These are phyloP conservation scores for Pythium aristosporum DNA, from an alignment of 352 stramenopile genomes.

Conservation along the genomic window DNA sequence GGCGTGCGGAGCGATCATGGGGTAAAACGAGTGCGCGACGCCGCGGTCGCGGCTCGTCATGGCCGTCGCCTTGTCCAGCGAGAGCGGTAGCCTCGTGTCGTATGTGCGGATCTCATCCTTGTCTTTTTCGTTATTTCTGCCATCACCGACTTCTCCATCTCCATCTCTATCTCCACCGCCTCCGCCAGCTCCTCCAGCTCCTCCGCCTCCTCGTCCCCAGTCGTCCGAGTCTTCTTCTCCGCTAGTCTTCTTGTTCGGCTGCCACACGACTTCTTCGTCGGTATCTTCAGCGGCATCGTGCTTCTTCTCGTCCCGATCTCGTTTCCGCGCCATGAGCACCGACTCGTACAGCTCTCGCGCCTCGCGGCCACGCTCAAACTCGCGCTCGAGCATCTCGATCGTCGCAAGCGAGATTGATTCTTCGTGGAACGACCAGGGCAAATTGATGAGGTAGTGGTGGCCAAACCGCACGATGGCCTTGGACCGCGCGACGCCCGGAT, in stretches of 20 bases:
- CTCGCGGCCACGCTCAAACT: conserved; percentile 75
- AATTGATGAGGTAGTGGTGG: conserved; percentile 78
- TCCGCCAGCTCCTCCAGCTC: neutral
- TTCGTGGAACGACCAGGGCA: conserved; percentile 75
- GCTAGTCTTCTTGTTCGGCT: neutral
- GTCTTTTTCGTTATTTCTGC: neutral
- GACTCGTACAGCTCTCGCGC: conserved; percentile 74
- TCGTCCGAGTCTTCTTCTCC: neutral
- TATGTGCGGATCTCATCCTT: neutral
- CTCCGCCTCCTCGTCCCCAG: too few relatives aligned
- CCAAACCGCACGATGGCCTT: conserved; percentile 78
- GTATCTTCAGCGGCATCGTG: neutral
- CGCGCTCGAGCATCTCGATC: conserved; percentile 72
- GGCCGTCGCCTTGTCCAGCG: conserved; percentile 39
- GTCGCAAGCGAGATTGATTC: conserved; percentile 68
- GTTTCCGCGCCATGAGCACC: conserved; percentile 50
- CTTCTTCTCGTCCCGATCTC: conserved; percentile 12
- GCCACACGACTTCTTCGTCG: neutral
- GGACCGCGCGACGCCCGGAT: conserved; percentile 38
- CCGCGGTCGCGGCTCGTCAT: conserved; percentile 55
- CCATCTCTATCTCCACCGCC: conserved; percentile 1
- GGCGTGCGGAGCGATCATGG: conserved; percentile 47
- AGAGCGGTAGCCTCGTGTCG: conserved; percentile 20
- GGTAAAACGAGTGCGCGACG: conserved; percentile 78
- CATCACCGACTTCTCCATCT: neutral